Percentiles rank a stretch among this genome's conserved stretches.
Conservation (phyloP, 768 basidiomycete species). For the Solioccasus polychromus region DNA sequence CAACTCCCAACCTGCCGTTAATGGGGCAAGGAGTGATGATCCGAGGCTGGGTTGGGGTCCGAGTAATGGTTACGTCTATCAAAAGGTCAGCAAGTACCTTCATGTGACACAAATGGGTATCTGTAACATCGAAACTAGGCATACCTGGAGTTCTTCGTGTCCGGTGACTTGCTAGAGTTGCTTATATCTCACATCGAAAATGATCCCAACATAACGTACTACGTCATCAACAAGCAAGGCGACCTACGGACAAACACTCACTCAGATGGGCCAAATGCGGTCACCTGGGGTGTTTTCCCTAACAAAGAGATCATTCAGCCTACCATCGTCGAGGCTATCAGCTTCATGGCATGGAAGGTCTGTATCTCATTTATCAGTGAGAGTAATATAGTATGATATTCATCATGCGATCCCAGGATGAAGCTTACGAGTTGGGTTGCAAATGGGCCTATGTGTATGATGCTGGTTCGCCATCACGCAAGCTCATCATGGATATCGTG, state of each 20-base stretch:
- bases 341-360: slow-evolving; percentile 99
- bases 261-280: slow-evolving; percentile 95
- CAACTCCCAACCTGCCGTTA: slow-evolving; percentile 95
- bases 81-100: slow-evolving; percentile 58
- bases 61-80: slow-evolving; percentile 89
- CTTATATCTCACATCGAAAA: slow-evolving; percentile 81
- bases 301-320: slow-evolving; percentile 96
- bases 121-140: slow-evolving; percentile 50
- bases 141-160: slow-evolving; percentile 94
- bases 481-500: slow-evolving; percentile 77
- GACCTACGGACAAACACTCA: slow-evolving; percentile 94
- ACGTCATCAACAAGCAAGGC: slow-evolving; percentile 94
- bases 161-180: slow-evolving; percentile 64
- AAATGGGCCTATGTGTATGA: slow-evolving; percentile 93
- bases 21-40: slow-evolving; percentile 83
- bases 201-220: slow-evolving; percentile 90
- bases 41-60: slow-evolving; percentile 93
- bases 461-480: slow-evolving; percentile 65
- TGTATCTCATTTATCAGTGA: slow-evolving; percentile 13
- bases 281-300: slow-evolving; percentile 98
- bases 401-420: slow-evolving; percentile 56
- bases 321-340: slow-evolving; percentile 94
- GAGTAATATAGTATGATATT: neutral
- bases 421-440: slow-evolving; percentile 87
- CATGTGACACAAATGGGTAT: neutral